These are phyloP conservation scores for Chaetomidium leptoderma DNA, from an alignment of 495 filamentous ascomycete species.

Conservation along the genomic window DNA sequence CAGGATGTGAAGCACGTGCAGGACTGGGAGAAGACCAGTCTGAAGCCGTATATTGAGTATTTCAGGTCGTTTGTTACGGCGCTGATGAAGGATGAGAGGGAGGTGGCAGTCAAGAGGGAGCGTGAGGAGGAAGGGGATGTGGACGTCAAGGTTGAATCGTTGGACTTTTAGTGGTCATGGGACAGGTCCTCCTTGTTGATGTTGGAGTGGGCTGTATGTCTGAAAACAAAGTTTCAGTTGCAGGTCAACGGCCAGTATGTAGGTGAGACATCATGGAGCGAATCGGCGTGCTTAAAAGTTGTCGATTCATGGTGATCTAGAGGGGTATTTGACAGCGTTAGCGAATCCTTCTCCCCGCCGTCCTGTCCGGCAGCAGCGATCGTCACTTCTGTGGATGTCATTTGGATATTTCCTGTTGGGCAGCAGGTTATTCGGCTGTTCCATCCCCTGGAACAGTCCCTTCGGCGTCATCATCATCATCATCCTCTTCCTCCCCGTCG, in stretches of 20 bases:
- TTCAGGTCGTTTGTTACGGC: conserved; percentile 76
- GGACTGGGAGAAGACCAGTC: conserved; percentile 95
- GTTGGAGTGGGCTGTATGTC: too few relatives aligned
- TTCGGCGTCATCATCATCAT: neutral
- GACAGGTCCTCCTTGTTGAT: neutral
- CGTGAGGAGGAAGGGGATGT: conserved; percentile 40
- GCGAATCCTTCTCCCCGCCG: neutral
- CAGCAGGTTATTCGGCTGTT: neutral
- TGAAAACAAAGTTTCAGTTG: too few relatives aligned
- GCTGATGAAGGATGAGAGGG: conserved; percentile 72
- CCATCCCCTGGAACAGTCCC: neutral
- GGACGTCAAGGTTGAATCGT: conserved; percentile 7
- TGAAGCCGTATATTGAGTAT: conserved; percentile 87
- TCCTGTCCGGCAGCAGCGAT: neutral
- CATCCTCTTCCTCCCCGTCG: conserved; percentile 18
- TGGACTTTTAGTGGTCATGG: conserved; percentile 11
- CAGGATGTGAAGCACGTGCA: conserved; percentile 44
- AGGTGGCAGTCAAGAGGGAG: conserved; percentile 70
- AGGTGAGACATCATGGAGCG: too few relatives aligned
- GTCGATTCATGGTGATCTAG: neutral
- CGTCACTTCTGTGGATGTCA: neutral
- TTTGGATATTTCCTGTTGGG: neutral
- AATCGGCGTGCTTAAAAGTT: too few relatives aligned
- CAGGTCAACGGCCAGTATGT: too few relatives aligned
- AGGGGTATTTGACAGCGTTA: neutral